phyloP scores from a whole-genome alignment of 1,139 yeast genomes.

The Geotrichum phurueaensis region DNA sequence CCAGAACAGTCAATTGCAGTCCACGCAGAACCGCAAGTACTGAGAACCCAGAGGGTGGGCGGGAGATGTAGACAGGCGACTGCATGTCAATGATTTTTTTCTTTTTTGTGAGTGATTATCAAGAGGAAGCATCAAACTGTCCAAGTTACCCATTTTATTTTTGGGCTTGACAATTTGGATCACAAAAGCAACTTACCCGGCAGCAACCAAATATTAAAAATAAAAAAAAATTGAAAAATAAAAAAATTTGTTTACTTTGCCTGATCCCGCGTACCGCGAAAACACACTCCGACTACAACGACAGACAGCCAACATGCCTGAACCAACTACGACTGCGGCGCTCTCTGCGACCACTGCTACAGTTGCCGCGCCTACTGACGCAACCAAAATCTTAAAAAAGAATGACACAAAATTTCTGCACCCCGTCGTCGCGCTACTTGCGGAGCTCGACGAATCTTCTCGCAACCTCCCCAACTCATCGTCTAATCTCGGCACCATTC shows the following conservation, averaged over 20 bases:
- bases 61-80: constrained; percentile 45
- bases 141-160: background rate
- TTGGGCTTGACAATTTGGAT: background rate
- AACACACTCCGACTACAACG: background rate
- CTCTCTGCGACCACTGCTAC: background rate
- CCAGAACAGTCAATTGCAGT: constrained; percentile 46
- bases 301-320: background rate
- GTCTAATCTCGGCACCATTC: constrained; percentile 64
- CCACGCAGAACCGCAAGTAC: constrained; percentile 48
- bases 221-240: background rate
- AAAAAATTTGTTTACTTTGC: background rate
- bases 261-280: background rate
- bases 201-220: background rate
- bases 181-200: background rate
- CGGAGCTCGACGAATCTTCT: constrained; percentile 67
- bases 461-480: constrained; percentile 62
- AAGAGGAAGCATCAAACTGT: background rate
- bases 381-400: background rate
- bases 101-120: background rate
- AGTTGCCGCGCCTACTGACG: constrained; percentile 4
- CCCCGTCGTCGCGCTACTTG: constrained; percentile 39
- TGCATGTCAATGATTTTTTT: constrained; percentile 34
- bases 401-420: constrained; percentile 26
- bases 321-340: background rate
- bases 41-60: constrained; percentile 48